Evolutionary conservation across 1,139 yeast species (phyloP).

Genomic region (Suhomyces taliae): DNA sequence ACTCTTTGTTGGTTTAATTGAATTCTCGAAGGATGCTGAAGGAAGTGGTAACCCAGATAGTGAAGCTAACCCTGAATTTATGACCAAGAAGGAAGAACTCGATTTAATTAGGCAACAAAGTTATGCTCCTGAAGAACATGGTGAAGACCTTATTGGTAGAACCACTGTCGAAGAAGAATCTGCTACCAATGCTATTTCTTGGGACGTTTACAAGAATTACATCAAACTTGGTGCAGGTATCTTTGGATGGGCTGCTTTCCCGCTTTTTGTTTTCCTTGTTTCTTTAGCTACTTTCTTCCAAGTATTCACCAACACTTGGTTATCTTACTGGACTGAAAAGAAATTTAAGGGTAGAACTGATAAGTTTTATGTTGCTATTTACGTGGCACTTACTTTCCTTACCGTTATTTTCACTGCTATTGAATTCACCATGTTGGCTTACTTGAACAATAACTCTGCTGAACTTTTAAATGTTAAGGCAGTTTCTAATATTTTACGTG

Average conservation of each 20-base stretch:
- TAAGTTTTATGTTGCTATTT: constrained; percentile 30
- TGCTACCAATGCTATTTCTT: constrained; percentile 36
- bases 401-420: constrained; percentile 50
- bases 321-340: constrained; percentile 38
- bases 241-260: constrained; percentile 35
- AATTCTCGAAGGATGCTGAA: constrained; percentile 17
- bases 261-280: constrained; percentile 24
- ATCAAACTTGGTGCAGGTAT: constrained; percentile 58
- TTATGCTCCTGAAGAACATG: constrained; percentile 1
- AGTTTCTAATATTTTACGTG: constrained; percentile 38
- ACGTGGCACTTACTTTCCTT: constrained; percentile 29
- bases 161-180: constrained; percentile 39
- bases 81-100: constrained; percentile 8
- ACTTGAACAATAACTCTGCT: constrained; percentile 48
- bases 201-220: constrained; percentile 44
- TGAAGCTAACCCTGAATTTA: constrained; percentile 3
- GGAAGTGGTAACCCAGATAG: neutral
- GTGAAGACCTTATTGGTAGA: constrained; percentile 18
- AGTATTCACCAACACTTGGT: constrained; percentile 36
- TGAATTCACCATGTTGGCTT: constrained; percentile 57
- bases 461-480: constrained; percentile 39
- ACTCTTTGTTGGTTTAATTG: constrained; percentile 29
- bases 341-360: constrained; percentile 23
- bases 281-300: constrained; percentile 27
- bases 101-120: constrained; percentile 9